Evolutionary conservation across 2,329 filamentous ascomycete genomes (phyloP).

Genomic region (Exophiala aquamarina): DNA sequence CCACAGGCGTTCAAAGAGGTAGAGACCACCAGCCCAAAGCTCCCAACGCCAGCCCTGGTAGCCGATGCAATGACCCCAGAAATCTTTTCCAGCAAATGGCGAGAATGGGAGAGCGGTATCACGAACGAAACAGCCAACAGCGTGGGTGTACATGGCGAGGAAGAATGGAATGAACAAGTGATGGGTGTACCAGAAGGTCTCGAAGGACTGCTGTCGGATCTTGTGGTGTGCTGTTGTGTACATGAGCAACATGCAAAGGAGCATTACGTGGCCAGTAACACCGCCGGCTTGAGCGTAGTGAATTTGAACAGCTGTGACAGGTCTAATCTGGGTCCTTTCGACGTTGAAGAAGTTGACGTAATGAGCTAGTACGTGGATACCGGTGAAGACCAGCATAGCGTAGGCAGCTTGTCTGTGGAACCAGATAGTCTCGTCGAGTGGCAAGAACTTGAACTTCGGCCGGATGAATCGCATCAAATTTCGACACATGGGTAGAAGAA

Average conservation of each 20-base stretch:
- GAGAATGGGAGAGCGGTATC: conserved; percentile 71
- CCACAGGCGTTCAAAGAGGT: conserved; percentile 84
- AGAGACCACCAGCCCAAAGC: conserved; percentile 78
- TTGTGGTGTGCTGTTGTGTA: conserved; percentile 92
- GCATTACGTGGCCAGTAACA: conserved; percentile 95
- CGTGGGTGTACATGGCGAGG: conserved; percentile 91
- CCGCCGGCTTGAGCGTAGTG: conserved; percentile 88
- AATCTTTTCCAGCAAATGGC: conserved; percentile 76
- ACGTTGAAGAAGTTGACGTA: conserved; percentile 99
- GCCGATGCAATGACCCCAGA: conserved; percentile 91
- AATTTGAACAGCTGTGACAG: conserved; percentile 79
- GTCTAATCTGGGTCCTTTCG: conserved; percentile 78
- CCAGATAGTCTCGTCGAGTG: conserved; percentile 95
- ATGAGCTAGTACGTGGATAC: conserved; percentile 74
- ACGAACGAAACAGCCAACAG: conserved; percentile 92
- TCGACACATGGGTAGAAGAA: conserved; percentile 90
- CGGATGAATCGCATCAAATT: conserved; percentile 82
- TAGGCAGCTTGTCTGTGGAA: conserved; percentile 96
- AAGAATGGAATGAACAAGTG: conserved; percentile 98
- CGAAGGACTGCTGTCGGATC: conserved; percentile 94
- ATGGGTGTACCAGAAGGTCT: conserved; percentile 99
- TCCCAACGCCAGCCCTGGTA: conserved; percentile 99
- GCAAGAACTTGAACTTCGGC: conserved; percentile 83
- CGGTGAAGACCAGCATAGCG: conserved; percentile 77
- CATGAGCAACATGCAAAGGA: conserved; percentile 98